Evolutionary conservation across 192 early-diverging fungal genomes (phyloP).

Genomic region (Linnemannia hyalina): DNA sequence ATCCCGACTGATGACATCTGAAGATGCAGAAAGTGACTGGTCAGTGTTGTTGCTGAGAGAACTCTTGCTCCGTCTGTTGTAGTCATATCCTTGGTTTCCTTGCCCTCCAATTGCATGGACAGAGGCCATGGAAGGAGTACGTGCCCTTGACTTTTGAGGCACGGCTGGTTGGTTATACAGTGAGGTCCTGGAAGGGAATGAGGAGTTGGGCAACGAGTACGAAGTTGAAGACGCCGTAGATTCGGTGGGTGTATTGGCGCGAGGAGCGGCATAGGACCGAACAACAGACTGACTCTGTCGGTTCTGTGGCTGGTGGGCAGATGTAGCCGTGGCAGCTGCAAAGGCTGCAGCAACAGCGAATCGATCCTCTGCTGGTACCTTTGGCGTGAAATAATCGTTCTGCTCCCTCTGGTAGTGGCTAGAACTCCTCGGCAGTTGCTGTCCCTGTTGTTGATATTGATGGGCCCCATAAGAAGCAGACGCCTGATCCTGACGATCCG

Average conservation of each 20-base stretch:
- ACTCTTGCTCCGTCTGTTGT: background rate
- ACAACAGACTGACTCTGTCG: background rate
- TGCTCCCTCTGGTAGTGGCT: slow-evolving; percentile 15
- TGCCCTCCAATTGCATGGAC: background rate
- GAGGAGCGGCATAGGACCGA: background rate
- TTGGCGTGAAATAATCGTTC: slow-evolving; percentile 21
- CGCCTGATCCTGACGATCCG: slow-evolving; percentile 1
- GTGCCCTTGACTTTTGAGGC: slow-evolving; percentile 24
- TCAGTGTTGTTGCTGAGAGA: background rate
- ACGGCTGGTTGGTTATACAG: slow-evolving; percentile 13
- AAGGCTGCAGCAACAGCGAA: background rate
- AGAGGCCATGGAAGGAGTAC: background rate
- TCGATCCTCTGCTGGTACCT: slow-evolving; percentile 15
- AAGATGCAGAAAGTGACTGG: background rate
- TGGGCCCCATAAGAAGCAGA: background rate
- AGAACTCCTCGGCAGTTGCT: background rate
- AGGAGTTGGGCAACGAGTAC: background rate
- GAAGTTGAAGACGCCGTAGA: background rate
- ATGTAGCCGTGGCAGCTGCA: background rate
- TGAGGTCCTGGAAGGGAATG: slow-evolving; percentile 8
- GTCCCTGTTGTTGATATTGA: background rate
- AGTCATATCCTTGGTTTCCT: background rate
- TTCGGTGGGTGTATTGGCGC: slow-evolving; percentile 21
- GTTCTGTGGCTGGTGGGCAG: background rate
- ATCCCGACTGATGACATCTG: slow-evolving; percentile 16